Percentiles rank a stretch among this genome's conserved stretches.
These are phyloP conservation scores for Tardiomyces digboiensis DNA, from an alignment of 1,139 yeast species.

Conservation along the genomic window DNA sequence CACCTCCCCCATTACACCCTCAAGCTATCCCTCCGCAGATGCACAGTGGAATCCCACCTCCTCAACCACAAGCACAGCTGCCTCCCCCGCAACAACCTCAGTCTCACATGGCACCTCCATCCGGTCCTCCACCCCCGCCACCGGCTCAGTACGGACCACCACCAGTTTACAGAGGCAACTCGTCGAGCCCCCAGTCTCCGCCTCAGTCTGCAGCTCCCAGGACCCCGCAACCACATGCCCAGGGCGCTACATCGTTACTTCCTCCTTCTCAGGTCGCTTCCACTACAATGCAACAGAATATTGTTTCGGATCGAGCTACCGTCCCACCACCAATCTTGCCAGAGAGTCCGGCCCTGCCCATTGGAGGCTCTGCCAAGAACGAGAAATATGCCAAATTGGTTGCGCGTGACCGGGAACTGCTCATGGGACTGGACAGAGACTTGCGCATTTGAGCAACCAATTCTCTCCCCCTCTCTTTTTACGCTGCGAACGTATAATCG, in stretches of 20 bases:
- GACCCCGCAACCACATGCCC: neutral
- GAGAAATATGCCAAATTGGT: neutral
- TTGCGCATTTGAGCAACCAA: constrained; percentile 4
- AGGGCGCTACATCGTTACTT: neutral
- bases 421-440: constrained; percentile 16
- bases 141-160: neutral
- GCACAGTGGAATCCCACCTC: too few relatives aligned
- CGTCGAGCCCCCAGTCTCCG: neutral
- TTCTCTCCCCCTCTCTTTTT: too few relatives aligned
- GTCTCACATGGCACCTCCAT: neutral
- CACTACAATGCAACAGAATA: too few relatives aligned
- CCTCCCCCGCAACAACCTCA: neutral
- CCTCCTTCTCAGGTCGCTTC: neutral
- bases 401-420: neutral
- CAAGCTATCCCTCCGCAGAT: neutral
- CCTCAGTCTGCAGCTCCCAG: neutral
- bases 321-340: neutral
- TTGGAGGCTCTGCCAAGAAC: neutral
- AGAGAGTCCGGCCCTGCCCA: neutral
- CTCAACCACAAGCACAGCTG: too few relatives aligned
- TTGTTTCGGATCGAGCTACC: neutral
- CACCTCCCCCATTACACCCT: neutral
- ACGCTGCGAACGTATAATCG: too few relatives aligned
- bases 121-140: neutral
- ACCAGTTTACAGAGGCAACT: neutral